Evolutionary conservation across 2,329 filamentous ascomycete species (phyloP), one percentile per base, ranked within the genome.

Genomic region (Penicillium sp.): DNA sequence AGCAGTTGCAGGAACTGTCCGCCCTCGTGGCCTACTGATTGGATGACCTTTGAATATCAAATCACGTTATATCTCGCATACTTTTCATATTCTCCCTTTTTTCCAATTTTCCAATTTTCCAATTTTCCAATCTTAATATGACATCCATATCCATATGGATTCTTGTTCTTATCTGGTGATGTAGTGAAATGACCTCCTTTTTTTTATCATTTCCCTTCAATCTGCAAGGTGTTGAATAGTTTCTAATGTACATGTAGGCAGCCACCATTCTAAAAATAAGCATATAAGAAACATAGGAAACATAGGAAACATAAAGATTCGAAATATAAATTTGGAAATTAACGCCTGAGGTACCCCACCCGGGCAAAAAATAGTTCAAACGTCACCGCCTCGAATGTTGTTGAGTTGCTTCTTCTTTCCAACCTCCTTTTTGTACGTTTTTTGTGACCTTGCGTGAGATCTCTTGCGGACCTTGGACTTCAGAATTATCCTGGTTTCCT

Each of bases 1-100:
- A 84, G 1, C 75, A 84, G 2, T 72, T 94, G 55, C 66, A 72
- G 57, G 63, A 68, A 19, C 54, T 77, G 21, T 51, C 47, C 27
- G 49, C 57, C 60, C 63, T 63, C 63, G 63, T 66, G 64, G 65
- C 44, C 29, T 36, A 59, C 35, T 55, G 60, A 66, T 65, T 66
- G 62, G 65, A 48, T 33, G 44, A 35, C 19, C 19, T 17, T 15
- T 10, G n/a, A 9, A 8, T n/a, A 15, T 36, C 5, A 5, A 15
- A 45, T 8, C 43, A 15, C 15, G 15, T n/a, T 35, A 17, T 48
- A 19, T 5, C 21, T 19, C 17, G 36, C 19, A 48, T 48, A 36
- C 6, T n/a, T 8, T 1, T 27, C 25, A 7, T 27, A 2, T 27
- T 27, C 27, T 27, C 27, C 8, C 27, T 27, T 27, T 27, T 27